Evolutionary conservation across 148 eudicot genomes (phyloP), one percentile per base, ranked within the genome.

Genomic region (Rhododendron molle): DNA sequence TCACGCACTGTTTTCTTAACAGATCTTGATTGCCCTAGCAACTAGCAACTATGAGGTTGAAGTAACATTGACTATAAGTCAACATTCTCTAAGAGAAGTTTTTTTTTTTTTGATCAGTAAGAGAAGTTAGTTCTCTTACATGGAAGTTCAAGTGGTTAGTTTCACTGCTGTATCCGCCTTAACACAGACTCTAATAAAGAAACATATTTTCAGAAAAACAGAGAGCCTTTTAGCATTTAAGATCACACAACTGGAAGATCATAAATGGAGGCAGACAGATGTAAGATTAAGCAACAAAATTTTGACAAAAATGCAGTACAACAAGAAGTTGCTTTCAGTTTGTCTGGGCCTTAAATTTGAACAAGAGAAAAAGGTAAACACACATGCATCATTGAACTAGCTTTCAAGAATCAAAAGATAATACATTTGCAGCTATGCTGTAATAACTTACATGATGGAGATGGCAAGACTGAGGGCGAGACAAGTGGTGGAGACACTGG

Each of bases 381-480:
- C 2, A 67, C 7, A 40, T 65, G 6, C 38, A 43, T 82, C 56
- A 60, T 20, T 32, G 34, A 82, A 82, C 28, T 10, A 65, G n/a
- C 36, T 44, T 67, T 13, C 26, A 69, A 21, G 49, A 67, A 82
- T 20, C 20, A 62, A 23, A 86, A 12, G 2, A 67, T 11, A 36
- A 80, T 14, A 65, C 16, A 30, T 67, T 32, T 12, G 65, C 44
- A 62, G 36, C 40, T 54, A 30, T 50, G 43, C 32, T 47, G 88
- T 4, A 76, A 23, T 20, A 26, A 86, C 92, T 91, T 86, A 91
- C 92, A 88, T 80, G 87, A 86, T 62, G 82, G 67, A 13, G 84
- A 76, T 10, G 84, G 77, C 60, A 79, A 83, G 47, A 46, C 38
- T 40, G 84, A 69, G 36, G 84, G 71, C 0, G 81, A 76, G 38